These are phyloP conservation scores for Myxozyma neglecta DNA, from an alignment of 805 yeast species.

Conservation along the genomic window DNA sequence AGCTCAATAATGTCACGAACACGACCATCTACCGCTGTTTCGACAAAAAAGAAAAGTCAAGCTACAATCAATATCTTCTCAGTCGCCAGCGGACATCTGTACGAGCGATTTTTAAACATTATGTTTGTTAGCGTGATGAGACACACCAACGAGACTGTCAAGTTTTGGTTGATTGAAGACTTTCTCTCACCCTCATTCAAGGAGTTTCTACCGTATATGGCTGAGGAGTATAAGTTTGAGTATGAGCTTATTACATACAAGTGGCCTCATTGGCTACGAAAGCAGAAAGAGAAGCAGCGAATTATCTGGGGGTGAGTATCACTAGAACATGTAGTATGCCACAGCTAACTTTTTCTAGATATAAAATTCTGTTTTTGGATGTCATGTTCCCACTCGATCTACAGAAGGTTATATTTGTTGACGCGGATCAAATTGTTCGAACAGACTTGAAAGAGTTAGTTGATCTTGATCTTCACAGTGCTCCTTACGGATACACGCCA, in stretches of 20 bases:
- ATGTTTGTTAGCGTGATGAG: slow-evolving; percentile 77
- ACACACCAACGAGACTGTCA: slow-evolving; percentile 63
- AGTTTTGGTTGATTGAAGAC: slow-evolving; percentile 85
- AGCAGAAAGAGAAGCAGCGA: slow-evolving; percentile 75
- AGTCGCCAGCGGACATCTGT: slow-evolving; percentile 77
- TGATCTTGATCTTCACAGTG: slow-evolving; percentile 69
- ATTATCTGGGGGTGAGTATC: slow-evolving; percentile 67
- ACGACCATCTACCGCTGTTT: background rate
- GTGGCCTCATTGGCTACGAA: slow-evolving; percentile 90
- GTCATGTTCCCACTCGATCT: slow-evolving; percentile 79
- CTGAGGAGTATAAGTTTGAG: slow-evolving; percentile 59
- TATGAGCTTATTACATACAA: slow-evolving; percentile 79
- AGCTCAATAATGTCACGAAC: slow-evolving; percentile 9
- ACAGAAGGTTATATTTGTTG: slow-evolving; percentile 77
- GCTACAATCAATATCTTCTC: slow-evolving; percentile 79
- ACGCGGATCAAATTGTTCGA: slow-evolving; percentile 79
- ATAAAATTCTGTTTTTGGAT: slow-evolving; percentile 82
- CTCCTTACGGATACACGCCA: slow-evolving; percentile 84
- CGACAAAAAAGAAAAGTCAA: slow-evolving; percentile 34
- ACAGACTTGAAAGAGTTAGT: slow-evolving; percentile 70
- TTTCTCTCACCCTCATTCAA: slow-evolving; percentile 72
- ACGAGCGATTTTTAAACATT: slow-evolving; percentile 71
- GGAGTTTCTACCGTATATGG: slow-evolving; percentile 57
- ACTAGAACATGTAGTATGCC: background rate
- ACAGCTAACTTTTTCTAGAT: slow-evolving; percentile 34